Percentiles rank a stretch among this genome's conserved stretches.
Evolutionary conservation across 2,329 filamentous ascomycete species (phyloP).

Genomic region (Harringtonia aguacate): DNA sequence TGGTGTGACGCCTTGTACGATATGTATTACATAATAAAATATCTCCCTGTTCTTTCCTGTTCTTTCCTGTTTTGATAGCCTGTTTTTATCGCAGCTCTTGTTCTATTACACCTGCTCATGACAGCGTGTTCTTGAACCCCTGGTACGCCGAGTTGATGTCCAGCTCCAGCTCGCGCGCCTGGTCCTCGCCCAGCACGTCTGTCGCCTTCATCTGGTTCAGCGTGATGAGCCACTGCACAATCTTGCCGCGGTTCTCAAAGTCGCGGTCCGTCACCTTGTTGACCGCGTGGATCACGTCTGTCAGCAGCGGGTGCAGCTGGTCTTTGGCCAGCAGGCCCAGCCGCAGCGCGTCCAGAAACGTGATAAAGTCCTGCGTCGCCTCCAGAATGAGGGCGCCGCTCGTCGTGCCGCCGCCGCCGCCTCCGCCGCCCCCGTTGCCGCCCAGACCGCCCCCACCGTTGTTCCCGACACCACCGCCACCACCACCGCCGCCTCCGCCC

Average conservation of each 20-base stretch:
- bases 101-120: constrained; percentile 22
- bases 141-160: constrained; percentile 93
- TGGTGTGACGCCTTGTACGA: constrained; percentile 47
- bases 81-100: neutral
- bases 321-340: constrained; percentile 90
- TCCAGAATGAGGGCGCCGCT: constrained; percentile 66
- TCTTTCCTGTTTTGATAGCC: too few relatives aligned
- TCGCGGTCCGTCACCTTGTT: constrained; percentile 94
- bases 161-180: constrained; percentile 79
- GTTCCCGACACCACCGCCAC: constrained; percentile 34
- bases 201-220: constrained; percentile 97
- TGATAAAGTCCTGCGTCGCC: constrained; percentile 97
- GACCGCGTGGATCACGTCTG: constrained; percentile 92
- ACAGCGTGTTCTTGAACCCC: constrained; percentile 77
- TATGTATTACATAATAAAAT: neutral
- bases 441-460: constrained; percentile 59
- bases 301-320: constrained; percentile 86
- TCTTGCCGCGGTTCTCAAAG: constrained; percentile 92
- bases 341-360: constrained; percentile 88
- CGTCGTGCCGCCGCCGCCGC: constrained; percentile 29
- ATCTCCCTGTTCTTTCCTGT: neutral
- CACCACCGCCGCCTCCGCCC: constrained; percentile 42
- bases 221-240: constrained; percentile 95
- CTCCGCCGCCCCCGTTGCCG: constrained; percentile 30
- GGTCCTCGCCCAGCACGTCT: constrained; percentile 78